Base-by-base conservation (phyloP, 2,329 filamentous ascomycete genomes). In the Lasiodiplodia theobromae region DNA sequence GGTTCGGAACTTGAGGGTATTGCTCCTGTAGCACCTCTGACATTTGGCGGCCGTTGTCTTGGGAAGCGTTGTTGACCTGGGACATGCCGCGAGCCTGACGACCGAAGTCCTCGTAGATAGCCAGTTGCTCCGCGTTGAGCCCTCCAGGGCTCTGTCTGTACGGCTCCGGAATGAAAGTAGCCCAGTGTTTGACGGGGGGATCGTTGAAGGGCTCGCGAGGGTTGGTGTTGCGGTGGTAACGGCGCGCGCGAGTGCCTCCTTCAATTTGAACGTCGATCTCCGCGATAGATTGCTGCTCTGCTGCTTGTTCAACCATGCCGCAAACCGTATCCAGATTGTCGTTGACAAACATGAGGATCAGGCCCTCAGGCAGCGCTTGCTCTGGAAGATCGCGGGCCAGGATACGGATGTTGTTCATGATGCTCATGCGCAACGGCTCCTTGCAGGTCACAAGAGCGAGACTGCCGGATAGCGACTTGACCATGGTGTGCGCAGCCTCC, bases 291-390 rank as follows among this genome's bases (percentile, higher is more conserved):
- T 95, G 92, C 75, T 97, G 92, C 78, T 98, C 95, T 3, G 96
- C 96, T 65, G 96, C 94, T 79, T 96, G 94, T 80, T 99, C 96
- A 56, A 99, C 96, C 71, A 97, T 92, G 73, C 88, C 91, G 77
- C 96, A 98, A 57, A 96, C 95, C 51, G 94, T 87, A 73, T 99
- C 96, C 37, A 99, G 86, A 77, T 99, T 99, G 72, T 96, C 95
- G 78, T 98, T 99, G 70, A 99, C 95, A 80, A 96, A 98, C 93
- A 99, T 97, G 68, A 98, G 88, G 70, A 99, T 96, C 38, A 96
- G 92, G 7, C 96, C 96, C 81, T 99, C 96, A 0, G 96, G 93
- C 70, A 99, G 86, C 18, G 92, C 92, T 73, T 91, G 88, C 66
- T 89, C 86, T 2, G 86, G 86, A 51, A 88, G 82, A 63, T 87